phyloP scores from a whole-genome alignment of 129 eudicot genomes.

The Escallonia herrerae region DNA sequence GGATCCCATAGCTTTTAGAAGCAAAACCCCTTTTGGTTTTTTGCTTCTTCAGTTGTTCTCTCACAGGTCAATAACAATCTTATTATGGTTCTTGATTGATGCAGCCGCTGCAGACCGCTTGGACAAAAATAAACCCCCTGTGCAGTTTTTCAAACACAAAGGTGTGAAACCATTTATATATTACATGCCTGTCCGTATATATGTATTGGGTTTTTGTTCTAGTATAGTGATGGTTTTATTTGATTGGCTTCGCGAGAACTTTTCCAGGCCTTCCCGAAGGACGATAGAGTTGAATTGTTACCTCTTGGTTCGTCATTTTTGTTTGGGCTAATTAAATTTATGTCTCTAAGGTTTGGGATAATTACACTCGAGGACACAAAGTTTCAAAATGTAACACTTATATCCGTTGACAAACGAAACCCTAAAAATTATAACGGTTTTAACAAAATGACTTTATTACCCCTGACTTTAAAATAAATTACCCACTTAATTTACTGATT shows the following conservation, averaged over 20 bases:
- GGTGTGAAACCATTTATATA: not conserved
- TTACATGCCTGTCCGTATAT: no score
- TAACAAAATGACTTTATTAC: no score
- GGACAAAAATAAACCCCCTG: not conserved
- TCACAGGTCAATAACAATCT: not conserved
- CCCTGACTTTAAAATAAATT: no score
- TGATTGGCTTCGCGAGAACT: not conserved
- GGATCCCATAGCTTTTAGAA: conserved; percentile 25
- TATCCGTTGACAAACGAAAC: no score
- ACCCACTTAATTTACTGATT: no score
- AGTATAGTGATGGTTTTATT: no score
- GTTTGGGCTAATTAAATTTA: no score
- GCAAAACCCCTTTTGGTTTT: not conserved
- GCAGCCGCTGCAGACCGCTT: no score
- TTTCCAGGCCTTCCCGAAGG: not conserved
- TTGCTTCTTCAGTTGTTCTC: conserved; percentile 1
- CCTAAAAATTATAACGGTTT: no score
- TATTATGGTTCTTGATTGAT: not conserved
- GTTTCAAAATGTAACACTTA: no score
- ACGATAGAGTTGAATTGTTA: not conserved
- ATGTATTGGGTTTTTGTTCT: not conserved
- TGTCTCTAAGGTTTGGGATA: no score
- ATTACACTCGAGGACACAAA: no score
- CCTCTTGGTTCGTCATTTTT: not conserved
- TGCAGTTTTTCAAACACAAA: not conserved